A percentile compares a stretch with the other conserved stretches of the same genome.
Evolutionary conservation across 73 alveolate genomes (phyloP).

Genomic region (Paramecium caudatum): DNA sequence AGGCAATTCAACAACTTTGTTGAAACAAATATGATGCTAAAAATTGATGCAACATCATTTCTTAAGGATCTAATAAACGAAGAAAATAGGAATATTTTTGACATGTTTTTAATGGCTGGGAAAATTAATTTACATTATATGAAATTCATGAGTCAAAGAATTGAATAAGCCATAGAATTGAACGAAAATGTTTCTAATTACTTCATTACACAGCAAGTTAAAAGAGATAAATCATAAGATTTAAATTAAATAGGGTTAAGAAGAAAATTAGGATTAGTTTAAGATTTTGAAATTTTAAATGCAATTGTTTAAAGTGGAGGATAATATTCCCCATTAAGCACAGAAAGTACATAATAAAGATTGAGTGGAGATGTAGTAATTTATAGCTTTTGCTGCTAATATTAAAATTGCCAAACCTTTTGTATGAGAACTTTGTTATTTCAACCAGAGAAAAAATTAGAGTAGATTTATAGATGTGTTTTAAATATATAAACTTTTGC

Average conservation of each 20-base stretch:
- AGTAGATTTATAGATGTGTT: slow-evolving; percentile 7
- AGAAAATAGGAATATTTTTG: background rate
- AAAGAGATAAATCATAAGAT: slow-evolving; percentile 3
- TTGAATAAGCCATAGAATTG: background rate
- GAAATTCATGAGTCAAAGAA: slow-evolving; percentile 18
- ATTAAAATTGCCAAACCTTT: background rate
- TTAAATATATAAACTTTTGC: slow-evolving; percentile 41
- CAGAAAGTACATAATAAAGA: background rate
- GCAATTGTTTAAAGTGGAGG: slow-evolving; percentile 61
- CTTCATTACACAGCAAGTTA: background rate
- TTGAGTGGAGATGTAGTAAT: slow-evolving; percentile 18
- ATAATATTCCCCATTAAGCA: background rate
- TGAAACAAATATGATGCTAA: background rate
- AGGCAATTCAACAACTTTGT: background rate
- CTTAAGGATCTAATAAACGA: background rate
- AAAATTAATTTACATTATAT: background rate
- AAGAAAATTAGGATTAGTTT: slow-evolving; percentile 6
- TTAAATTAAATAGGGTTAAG: background rate
- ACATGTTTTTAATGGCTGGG: background rate
- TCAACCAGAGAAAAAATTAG: background rate
- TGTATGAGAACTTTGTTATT: slow-evolving; percentile 44
- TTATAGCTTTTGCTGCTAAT: background rate
- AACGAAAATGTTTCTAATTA: background rate
- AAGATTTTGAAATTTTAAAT: slow-evolving; percentile 7
- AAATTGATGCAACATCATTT: slow-evolving; percentile 21